phyloP scores from a whole-genome alignment of 371 early-diverging fungal species.

The Mucor sp. region DNA sequence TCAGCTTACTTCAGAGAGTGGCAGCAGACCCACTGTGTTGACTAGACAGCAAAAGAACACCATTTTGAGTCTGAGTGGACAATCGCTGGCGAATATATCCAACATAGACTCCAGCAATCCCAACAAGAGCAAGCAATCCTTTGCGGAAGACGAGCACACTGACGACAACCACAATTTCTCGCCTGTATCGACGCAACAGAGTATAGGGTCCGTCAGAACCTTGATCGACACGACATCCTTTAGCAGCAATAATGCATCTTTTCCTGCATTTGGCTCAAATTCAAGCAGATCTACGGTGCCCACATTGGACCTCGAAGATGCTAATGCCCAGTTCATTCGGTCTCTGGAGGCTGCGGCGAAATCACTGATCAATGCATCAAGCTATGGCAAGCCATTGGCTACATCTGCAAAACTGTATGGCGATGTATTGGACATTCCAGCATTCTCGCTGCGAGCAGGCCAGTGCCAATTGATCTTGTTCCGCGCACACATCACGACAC shows the following conservation, averaged over 20 bases:
- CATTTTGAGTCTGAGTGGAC: conserved; percentile 25
- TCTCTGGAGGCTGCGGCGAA: conserved; percentile 29
- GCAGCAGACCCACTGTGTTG: conserved; percentile 10
- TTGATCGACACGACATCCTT: not conserved
- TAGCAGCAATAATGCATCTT: not conserved
- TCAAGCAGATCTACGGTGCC: not conserved
- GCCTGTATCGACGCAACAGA: not conserved
- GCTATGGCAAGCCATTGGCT: conserved; percentile 26
- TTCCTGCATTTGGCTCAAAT: not conserved
- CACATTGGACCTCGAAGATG: not conserved
- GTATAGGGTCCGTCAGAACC: not conserved
- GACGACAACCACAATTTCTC: not conserved
- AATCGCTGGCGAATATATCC: conserved; percentile 18
- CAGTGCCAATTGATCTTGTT: conserved; percentile 44
- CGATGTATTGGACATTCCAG: conserved; percentile 40
- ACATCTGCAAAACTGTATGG: conserved; percentile 29
- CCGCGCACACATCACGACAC: conserved; percentile 31
- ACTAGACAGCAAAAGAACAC: conserved; percentile 23
- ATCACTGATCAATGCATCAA: conserved; percentile 21
- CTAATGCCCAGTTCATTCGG: conserved; percentile 20
- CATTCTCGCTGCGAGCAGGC: conserved; percentile 30
- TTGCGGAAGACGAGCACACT: not conserved
- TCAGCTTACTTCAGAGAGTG: conserved; percentile 20
- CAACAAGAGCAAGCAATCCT: not conserved
- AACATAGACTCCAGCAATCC: not conserved